phyloP scores from a whole-genome alignment of 208 protist genomes.

The Trypanosoma cruzi region DNA sequence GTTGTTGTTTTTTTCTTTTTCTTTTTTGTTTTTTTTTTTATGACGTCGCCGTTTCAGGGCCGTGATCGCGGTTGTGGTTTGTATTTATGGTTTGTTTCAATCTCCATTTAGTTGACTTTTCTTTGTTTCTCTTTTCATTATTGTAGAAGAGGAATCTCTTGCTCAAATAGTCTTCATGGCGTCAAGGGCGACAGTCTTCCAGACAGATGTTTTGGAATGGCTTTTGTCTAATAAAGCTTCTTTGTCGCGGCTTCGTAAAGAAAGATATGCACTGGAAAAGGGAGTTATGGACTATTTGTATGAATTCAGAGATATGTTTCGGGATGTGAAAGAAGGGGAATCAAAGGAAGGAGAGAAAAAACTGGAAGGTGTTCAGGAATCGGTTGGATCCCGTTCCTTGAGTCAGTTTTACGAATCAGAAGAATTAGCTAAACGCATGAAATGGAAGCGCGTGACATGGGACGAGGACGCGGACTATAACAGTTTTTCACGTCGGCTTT shows the following conservation, averaged over 20 bases:
- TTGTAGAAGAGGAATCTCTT: neutral
- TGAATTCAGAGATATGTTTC: slow-evolving; percentile 46
- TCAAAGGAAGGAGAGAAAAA: slow-evolving; percentile 25
- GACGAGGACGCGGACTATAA: slow-evolving; percentile 89
- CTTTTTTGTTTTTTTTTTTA: slow-evolving; percentile 30
- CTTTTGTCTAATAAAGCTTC: slow-evolving; percentile 37
- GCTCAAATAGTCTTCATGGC: slow-evolving; percentile 1
- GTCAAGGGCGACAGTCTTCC: slow-evolving; percentile 32
- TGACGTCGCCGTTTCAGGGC: neutral
- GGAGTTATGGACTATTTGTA: slow-evolving; percentile 79
- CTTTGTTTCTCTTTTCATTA: slow-evolving; percentile 28
- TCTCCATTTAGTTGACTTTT: too few relatives aligned
- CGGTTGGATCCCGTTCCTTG: slow-evolving; percentile 41
- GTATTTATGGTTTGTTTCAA: too few relatives aligned
- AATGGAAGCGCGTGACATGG: slow-evolving; percentile 94
- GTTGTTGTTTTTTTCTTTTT: neutral
- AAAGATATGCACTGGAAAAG: slow-evolving; percentile 75
- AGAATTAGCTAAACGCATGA: slow-evolving; percentile 90
- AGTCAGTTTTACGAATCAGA: slow-evolving; percentile 91
- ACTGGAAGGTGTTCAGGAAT: slow-evolving; percentile 20
- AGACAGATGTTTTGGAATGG: slow-evolving; percentile 81
- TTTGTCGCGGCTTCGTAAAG: slow-evolving; percentile 41
- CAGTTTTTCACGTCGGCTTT: slow-evolving; percentile 78
- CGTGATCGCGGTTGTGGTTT: too few relatives aligned
- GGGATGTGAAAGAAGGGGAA: slow-evolving; percentile 20